Evolutionary conservation across 768 basidiomycete genomes (phyloP), one percentile per base, ranked within the genome.

Genomic region (Aureoboletus auriporus): DNA sequence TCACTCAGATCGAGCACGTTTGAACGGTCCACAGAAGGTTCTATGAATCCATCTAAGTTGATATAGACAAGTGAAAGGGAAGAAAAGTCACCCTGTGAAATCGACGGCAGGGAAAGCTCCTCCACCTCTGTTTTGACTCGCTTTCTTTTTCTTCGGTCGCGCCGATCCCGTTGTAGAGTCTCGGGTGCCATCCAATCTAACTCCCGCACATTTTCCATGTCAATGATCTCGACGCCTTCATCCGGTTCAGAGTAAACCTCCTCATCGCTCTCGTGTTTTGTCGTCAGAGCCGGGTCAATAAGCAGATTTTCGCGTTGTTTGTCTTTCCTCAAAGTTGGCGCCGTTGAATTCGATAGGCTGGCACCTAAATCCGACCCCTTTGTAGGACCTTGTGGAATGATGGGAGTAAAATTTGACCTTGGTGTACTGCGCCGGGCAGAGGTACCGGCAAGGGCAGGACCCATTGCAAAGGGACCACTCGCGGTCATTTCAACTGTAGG

Each of bases 171-270:
- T 46, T 70, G 72, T 46, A 91, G 60, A 51, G 76, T 82, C 61
- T 91, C 88, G 1, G 90, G 90, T 8, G 90, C 90, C 84, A 89
- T 89, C 82, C 84, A 90, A 64, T 93, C 90, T 81, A 93, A 80
- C 52, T 82, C 72, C 43, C 76, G 69, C 28, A 93, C 81, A 49
- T 84, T 75, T 28, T 84, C 82, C 79, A 93, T 86, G 59, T 93
- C 90, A 35, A 93, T 72, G 44, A 92, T 89, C 68, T 91, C 87
- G 23, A 91, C 85, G 10, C 87, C 89, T 46, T 90, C 87, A 57
- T 92, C 90, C 11, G 88, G 86, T 51, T 93, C 90, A 14, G 90
- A 93, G 66, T 92, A 91, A 16, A 75, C 74, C 50, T 90, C 89
- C 6, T 71, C 81, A 14, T 86, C 80, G 14, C 77, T 74, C 40